Conservation (phyloP, 2,329 filamentous ascomycete genomes). For the Fusarium xyrophilum region DNA sequence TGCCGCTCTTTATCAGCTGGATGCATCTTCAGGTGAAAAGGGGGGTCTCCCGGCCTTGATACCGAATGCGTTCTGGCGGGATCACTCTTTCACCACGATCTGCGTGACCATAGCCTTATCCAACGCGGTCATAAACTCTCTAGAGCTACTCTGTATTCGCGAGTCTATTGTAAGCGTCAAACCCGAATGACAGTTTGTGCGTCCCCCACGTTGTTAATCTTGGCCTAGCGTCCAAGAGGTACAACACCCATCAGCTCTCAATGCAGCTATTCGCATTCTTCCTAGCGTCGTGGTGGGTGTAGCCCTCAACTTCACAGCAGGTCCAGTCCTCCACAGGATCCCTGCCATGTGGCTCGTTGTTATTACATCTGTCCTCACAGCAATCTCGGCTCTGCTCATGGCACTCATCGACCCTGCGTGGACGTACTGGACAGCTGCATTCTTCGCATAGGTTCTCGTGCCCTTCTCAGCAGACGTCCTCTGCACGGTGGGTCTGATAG, state of each 20-base stretch:
- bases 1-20: conserved; percentile 62
- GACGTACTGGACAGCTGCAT: conserved; percentile 59
- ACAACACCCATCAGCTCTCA: conserved; percentile 52
- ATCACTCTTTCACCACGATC: conserved; percentile 60
- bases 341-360: conserved; percentile 50
- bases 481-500: conserved; percentile 62
- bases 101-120: conserved; percentile 59
- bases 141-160: conserved; percentile 57
- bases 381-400: conserved; percentile 61
- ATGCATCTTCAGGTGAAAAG: conserved; percentile 55
- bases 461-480: conserved; percentile 56
- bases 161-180: conserved; percentile 55
- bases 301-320: conserved; percentile 52
- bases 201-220: not conserved
- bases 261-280: conserved; percentile 53
- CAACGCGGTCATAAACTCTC: conserved; percentile 53
- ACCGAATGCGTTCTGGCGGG: conserved; percentile 68
- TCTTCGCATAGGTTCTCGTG: conserved; percentile 52
- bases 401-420: conserved; percentile 56
- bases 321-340: conserved; percentile 54
- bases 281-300: conserved; percentile 54
- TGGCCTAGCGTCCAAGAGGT: conserved; percentile 56
- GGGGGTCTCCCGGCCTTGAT: conserved; percentile 60
- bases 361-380: conserved; percentile 50
- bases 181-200: not conserved